Base-by-base conservation (phyloP, 2,329 filamentous ascomycete genomes). In the Fusarium vanettenii region DNA sequence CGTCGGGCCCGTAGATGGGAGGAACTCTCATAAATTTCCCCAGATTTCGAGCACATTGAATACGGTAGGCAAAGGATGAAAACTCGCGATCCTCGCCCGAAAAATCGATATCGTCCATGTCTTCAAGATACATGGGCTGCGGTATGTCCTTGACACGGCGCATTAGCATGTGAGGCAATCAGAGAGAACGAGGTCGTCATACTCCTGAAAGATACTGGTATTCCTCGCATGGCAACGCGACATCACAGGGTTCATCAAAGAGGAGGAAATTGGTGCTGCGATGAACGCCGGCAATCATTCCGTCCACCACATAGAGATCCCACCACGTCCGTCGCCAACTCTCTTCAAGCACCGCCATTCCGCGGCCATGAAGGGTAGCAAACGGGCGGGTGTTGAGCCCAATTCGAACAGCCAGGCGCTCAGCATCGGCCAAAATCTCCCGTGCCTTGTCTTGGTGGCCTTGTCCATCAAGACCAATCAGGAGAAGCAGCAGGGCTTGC, bases 261-360 rank as follows among this genome's bases (percentile, higher is more conserved):
- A 94, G 86, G n/a, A 88, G 82, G 81, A 94, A 94, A 65, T 90
- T 92, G 48, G 93, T 92, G 70, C 90, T 89, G 14, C 92, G 89
- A 75, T 93, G 94, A 75, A 97, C 91, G 5, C 94, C 94, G 6
- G 94, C 94, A 75, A 97, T 89, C 89, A 97, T 93, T 64, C 93
- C 94, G 80, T 97, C 95, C 16, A 94, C 89, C n/a, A 94, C 89
- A 79, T 92, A 96, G 5, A 91, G 80, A 71, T 91, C 95, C 95
- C 95, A 98, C 95, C 95, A 98, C 2, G 95, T 98, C 68, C 95
- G 89, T 20, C 95, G 90, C 90, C 94, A 93, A 80, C 92, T 94
- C 82, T 98, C 95, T 80, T 96, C 94, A 4, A 95, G 81, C 2
- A 95, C 86, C 0, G 90, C 87, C 69, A 93, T 90, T 6, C 90